Evolutionary conservation across 257 asterid genomes (phyloP), one percentile per base, ranked within the genome.

Genomic region (Primulina huaijiensis): DNA sequence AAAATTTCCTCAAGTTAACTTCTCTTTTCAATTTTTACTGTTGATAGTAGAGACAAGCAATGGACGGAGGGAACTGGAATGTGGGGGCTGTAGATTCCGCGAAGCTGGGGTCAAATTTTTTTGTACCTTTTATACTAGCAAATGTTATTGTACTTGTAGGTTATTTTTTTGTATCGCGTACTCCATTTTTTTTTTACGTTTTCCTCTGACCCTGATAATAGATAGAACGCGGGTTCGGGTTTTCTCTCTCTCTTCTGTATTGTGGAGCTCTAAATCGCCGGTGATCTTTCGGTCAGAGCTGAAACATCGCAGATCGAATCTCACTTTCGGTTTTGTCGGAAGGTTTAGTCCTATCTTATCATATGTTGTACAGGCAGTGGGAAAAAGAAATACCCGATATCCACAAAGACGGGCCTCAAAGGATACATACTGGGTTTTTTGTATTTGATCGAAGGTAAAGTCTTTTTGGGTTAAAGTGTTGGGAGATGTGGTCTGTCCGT

Each of bases 191-290:
- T 50, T 50, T 14, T 14, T 0, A 14, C 57, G 6, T 50, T 50
- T 50, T 50, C 20, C 8, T 50, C n/a, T 43, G 57, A 50, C 57
- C 55, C 57, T 17, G 5, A 50, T 50, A 14, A 50, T 50, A 50
- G 21, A 16, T 50, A 14, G 21, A 6, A 50, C 17, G 57, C 20
- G 57, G 56, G 2, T 50, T 17, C 8, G 57, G 46, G 21, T 16
- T 50, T 16, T 43, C 27, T 43, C 19, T 50, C 57, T 50, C 57
- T 72, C 60, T 68, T 64, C 71, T 58, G 62, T 35, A 37, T 25
- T 61, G 53, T 62, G 38, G 60, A 17, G 37, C 62, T 63, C 78
- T 72, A 72, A 62, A 75, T 77, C 74, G 59, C 75, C 75, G 85
- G 81, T 78, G 76, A 72, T 72, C 75, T 75, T 59, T 63, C 68